Evolutionary conservation across 2,329 filamentous ascomycete genomes (phyloP).

Genomic region (Stenocarpella maydis): DNA sequence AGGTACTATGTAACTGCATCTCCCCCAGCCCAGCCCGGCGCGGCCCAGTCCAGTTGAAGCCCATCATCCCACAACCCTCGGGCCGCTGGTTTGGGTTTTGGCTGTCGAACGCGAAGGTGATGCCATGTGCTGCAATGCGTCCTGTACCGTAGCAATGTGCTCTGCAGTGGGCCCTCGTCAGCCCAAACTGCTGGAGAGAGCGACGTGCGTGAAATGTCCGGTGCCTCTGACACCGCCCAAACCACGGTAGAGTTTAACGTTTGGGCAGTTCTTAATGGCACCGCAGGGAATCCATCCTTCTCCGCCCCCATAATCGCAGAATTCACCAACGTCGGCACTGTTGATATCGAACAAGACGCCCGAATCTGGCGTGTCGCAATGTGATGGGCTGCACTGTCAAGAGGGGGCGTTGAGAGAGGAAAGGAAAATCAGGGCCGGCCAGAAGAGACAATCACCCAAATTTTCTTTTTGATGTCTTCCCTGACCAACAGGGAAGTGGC

Average conservation of each 20-base stretch:
- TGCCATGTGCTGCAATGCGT: neutral
- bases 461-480: slow-evolving; percentile 27
- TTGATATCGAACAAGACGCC: slow-evolving; percentile 74
- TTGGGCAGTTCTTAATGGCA: slow-evolving; percentile 67
- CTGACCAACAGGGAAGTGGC: neutral
- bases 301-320: slow-evolving; percentile 68
- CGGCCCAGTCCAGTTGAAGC: slow-evolving; percentile 1
- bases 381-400: slow-evolving; percentile 84
- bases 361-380: slow-evolving; percentile 61
- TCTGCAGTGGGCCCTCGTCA: too few species aligned
- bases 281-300: slow-evolving; percentile 55
- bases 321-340: slow-evolving; percentile 68
- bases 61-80: neutral
- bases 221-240: slow-evolving; percentile 86
- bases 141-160: neutral
- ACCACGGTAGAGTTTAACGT: slow-evolving; percentile 62
- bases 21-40: neutral
- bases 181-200: neutral
- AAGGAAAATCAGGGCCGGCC: neutral
- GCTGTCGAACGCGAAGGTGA: neutral
- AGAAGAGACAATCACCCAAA: slow-evolving; percentile 36
- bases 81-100: neutral
- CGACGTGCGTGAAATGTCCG: slow-evolving; percentile 62
- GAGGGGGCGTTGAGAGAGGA: slow-evolving; percentile 70
- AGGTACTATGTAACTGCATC: neutral